Conservation (phyloP, 495 filamentous ascomycete genomes). For the Aspergillus leporis region DNA sequence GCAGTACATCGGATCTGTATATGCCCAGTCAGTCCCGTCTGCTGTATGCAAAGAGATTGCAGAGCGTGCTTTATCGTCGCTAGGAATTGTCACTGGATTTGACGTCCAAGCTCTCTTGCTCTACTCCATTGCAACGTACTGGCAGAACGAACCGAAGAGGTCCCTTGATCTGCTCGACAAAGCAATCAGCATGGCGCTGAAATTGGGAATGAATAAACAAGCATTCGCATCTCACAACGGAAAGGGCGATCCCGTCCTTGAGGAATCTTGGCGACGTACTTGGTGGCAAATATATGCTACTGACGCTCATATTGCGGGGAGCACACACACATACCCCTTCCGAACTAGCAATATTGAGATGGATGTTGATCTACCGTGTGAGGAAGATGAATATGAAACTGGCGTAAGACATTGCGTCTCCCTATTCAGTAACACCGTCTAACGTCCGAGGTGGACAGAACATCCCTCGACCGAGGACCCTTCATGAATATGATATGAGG, state of each 20-base stretch:
- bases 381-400: conserved; percentile 20
- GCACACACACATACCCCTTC: conserved; percentile 24
- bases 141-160: conserved; percentile 22
- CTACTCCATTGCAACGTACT: conserved; percentile 26
- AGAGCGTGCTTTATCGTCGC: conserved; percentile 1
- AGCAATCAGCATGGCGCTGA: conserved; percentile 18
- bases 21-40: conserved; percentile 8
- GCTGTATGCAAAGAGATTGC: background rate
- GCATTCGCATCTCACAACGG: conserved; percentile 14
- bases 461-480: conserved; percentile 15
- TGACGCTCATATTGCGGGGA: conserved; percentile 30
- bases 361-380: conserved; percentile 21
- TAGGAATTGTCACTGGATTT: conserved; percentile 14
- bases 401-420: conserved; percentile 8
- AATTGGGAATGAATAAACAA: conserved; percentile 26
- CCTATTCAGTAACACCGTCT: background rate
- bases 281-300: conserved; percentile 34
- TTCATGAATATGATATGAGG: conserved; percentile 23
- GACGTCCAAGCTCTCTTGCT: conserved; percentile 27
- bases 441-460: conserved; percentile 9
- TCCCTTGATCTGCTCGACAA: conserved; percentile 19
- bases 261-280: conserved; percentile 31
- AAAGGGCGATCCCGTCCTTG: conserved; percentile 17
- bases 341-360: conserved; percentile 17
- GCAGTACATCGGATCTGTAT: conserved; percentile 21